Conservation (phyloP, 2,329 filamentous ascomycete species). For the Cladosporium velox region DNA sequence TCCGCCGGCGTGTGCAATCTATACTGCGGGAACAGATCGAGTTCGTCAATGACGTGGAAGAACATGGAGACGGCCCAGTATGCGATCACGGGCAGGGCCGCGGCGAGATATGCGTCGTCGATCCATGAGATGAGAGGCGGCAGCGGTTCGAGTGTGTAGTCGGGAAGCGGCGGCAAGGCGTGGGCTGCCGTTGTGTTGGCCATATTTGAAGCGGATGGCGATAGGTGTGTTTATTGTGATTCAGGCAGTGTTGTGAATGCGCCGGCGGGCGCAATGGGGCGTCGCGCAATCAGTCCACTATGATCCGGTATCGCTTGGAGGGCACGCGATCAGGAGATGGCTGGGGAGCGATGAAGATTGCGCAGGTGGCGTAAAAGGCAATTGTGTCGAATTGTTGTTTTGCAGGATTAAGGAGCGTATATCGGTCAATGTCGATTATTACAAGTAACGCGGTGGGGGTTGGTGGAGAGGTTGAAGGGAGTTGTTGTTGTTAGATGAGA, state of each 20-base stretch:
- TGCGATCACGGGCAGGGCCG: constrained; percentile 74
- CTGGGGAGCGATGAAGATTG: constrained; percentile 12
- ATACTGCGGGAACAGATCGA: constrained; percentile 86
- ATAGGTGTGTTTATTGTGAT: not conserved
- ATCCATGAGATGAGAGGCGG: constrained; percentile 74
- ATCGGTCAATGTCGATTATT: constrained; percentile 20
- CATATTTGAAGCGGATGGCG: constrained; percentile 26
- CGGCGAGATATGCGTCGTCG: constrained; percentile 76
- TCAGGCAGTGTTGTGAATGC: constrained; percentile 3
- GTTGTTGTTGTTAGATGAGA: constrained; percentile 11
- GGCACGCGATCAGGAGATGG: constrained; percentile 24
- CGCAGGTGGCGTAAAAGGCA: not conserved
- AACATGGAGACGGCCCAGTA: constrained; percentile 87
- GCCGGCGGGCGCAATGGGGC: constrained; percentile 15
- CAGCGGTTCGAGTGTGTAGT: constrained; percentile 72
- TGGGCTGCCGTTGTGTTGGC: constrained; percentile 50
- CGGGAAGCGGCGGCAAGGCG: constrained; percentile 80
- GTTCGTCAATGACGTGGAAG: constrained; percentile 84
- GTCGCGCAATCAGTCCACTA: constrained; percentile 19
- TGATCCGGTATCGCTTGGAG: constrained; percentile 19
- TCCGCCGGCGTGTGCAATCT: constrained; percentile 93
- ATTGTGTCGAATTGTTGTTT: not conserved
- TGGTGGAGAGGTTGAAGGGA: not conserved
- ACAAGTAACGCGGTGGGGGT: not conserved
- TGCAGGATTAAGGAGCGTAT: constrained; percentile 18